phyloP scores from a whole-genome alignment of 129 eudicot genomes.

The Tagetes erecta region DNA sequence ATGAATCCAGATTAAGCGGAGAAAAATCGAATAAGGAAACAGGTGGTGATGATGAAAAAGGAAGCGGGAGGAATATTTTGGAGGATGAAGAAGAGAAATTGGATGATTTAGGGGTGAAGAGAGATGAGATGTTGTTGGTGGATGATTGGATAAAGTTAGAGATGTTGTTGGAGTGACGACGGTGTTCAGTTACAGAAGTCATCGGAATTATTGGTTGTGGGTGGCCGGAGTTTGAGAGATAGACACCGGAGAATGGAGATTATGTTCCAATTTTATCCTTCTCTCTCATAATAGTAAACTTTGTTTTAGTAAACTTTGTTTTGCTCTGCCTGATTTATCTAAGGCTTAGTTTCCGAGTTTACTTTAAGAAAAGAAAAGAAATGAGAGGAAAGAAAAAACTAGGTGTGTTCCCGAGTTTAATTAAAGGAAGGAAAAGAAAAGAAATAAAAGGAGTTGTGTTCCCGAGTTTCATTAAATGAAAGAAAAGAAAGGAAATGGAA shows the following conservation, averaged over 20 bases:
- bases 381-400: no score
- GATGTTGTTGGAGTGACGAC: constrained; percentile 31
- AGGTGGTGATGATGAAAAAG: constrained; percentile 32
- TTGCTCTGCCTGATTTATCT: no score
- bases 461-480: no score
- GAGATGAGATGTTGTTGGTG: constrained; percentile 43
- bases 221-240: constrained; percentile 12
- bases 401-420: no score
- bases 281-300: no score
- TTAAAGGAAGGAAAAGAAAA: no score
- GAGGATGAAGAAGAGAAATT: constrained; percentile 25
- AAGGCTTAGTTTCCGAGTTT: no score
- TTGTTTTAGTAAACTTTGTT: no score
- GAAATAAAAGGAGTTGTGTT: no score
- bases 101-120: constrained; percentile 43
- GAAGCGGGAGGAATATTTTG: constrained; percentile 35
- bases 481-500: no score
- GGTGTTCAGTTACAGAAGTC: constrained; percentile 43
- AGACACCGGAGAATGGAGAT: neutral
- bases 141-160: constrained; percentile 48
- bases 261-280: constrained; percentile 11
- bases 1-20: constrained; percentile 25
- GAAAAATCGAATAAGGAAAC: constrained; percentile 38
- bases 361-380: no score
- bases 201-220: constrained; percentile 30